Conservation (phyloP, 2,329 filamentous ascomycete species). For the Pyrenophora teres region DNA sequence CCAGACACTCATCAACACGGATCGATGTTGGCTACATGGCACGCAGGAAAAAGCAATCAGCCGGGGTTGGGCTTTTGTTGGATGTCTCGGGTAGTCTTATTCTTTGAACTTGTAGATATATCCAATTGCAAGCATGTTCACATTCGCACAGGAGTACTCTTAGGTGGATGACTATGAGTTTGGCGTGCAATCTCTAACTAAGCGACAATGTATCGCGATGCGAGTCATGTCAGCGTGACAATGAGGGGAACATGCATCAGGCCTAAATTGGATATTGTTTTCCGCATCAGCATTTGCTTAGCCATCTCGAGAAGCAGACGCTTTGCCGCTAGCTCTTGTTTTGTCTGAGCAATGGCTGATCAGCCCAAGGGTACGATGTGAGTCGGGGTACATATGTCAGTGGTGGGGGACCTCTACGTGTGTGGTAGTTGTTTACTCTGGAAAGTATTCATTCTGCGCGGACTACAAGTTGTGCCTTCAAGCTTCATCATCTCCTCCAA, state of each 20-base stretch:
- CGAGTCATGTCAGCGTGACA: constrained; percentile 31
- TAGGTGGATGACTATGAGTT: too few relatives aligned
- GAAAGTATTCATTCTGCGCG: neutral
- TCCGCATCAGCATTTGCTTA: constrained; percentile 22
- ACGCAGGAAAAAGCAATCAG: neutral
- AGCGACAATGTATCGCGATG: neutral
- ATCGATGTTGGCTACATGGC: too few relatives aligned
- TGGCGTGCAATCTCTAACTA: too few relatives aligned
- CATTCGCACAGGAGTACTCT: neutral
- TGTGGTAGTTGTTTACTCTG: neutral
- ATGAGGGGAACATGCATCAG: constrained; percentile 28
- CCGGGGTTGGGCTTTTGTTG: too few relatives aligned
- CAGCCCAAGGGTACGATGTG: neutral
- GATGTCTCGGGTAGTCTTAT: constrained; percentile 3
- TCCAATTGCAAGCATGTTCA: constrained; percentile 11
- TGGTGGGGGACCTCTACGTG: neutral
- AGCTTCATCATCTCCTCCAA: neutral
- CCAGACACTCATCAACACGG: too few relatives aligned
- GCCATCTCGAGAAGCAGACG: neutral
- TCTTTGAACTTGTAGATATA: constrained; percentile 15
- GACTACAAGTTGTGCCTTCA: neutral
- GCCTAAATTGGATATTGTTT: constrained; percentile 31
- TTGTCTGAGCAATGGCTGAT: neutral
- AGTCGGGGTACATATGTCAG: neutral
- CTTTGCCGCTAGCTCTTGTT: constrained; percentile 4